These are phyloP conservation scores for Rhizopogon sp. DNA, from an alignment of 768 basidiomycete genomes.

Conservation along the genomic window DNA sequence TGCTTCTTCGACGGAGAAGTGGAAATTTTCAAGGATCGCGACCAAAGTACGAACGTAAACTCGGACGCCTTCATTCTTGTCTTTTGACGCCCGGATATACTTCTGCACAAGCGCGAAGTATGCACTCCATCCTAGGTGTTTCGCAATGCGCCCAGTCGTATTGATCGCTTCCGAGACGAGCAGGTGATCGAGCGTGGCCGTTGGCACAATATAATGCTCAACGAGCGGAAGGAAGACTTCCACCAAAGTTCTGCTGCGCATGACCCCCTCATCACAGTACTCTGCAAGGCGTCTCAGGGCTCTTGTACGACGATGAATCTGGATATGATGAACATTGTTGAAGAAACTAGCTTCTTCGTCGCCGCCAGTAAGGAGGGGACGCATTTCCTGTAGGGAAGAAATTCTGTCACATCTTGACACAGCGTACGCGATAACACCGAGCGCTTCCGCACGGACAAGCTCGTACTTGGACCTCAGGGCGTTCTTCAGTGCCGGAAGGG, in stretches of 20 bases:
- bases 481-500: slow-evolving; percentile 78
- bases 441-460: slow-evolving; percentile 79
- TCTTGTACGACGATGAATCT: slow-evolving; percentile 82
- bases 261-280: slow-evolving; percentile 52
- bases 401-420: slow-evolving; percentile 61
- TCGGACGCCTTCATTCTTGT: slow-evolving; percentile 69
- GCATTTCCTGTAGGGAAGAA: slow-evolving; percentile 70
- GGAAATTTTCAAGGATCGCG: slow-evolving; percentile 83
- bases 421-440: slow-evolving; percentile 73
- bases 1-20: slow-evolving; percentile 75
- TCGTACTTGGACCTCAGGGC: slow-evolving; percentile 77
- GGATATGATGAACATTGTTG: slow-evolving; percentile 92
- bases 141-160: slow-evolving; percentile 73
- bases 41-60: slow-evolving; percentile 84
- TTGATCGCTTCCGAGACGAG: slow-evolving; percentile 86
- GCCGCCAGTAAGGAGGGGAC: slow-evolving; percentile 71
- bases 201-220: slow-evolving; percentile 68
- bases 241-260: slow-evolving; percentile 66
- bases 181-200: slow-evolving; percentile 69
- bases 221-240: slow-evolving; percentile 88
- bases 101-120: slow-evolving; percentile 79
- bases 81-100: slow-evolving; percentile 65
- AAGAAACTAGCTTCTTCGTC: slow-evolving; percentile 97
- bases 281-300: slow-evolving; percentile 85
- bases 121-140: slow-evolving; percentile 73